Conservation (phyloP, 2,329 filamentous ascomycete species). For the Phialophora expanda region DNA sequence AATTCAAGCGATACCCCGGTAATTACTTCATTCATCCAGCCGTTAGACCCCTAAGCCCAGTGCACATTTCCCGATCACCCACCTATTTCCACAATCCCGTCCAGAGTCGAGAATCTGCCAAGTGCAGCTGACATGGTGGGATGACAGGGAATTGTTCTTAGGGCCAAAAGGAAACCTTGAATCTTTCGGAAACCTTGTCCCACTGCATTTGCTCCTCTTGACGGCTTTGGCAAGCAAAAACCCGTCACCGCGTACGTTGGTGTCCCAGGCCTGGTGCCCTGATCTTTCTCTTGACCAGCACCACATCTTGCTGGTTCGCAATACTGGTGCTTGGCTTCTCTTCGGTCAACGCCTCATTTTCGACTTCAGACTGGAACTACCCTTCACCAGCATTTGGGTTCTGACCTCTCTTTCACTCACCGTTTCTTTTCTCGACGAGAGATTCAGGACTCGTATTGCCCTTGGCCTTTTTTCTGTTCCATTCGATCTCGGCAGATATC, state of each 20-base stretch:
- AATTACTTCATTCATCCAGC: slow-evolving; percentile 7
- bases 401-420: neutral
- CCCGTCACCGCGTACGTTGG: neutral
- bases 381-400: neutral
- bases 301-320: neutral
- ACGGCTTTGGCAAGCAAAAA: slow-evolving; percentile 2
- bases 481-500: neutral
- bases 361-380: neutral
- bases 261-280: neutral
- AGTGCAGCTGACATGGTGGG: slow-evolving; percentile 11
- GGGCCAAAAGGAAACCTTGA: slow-evolving; percentile 2
- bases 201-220: neutral
- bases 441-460: neutral
- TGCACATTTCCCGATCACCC: neutral
- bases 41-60: neutral
- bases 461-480: neutral
- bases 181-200: neutral
- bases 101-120: neutral
- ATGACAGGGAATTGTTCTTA: neutral
- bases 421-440: neutral
- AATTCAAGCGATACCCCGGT: slow-evolving; percentile 14
- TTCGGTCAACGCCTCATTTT: neutral
- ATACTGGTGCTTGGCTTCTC: neutral
- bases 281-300: neutral
- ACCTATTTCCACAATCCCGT: slow-evolving; percentile 4